Evolutionary conservation across 805 yeast species (phyloP).

Genomic region (Jamesozyma jinghongensis): DNA sequence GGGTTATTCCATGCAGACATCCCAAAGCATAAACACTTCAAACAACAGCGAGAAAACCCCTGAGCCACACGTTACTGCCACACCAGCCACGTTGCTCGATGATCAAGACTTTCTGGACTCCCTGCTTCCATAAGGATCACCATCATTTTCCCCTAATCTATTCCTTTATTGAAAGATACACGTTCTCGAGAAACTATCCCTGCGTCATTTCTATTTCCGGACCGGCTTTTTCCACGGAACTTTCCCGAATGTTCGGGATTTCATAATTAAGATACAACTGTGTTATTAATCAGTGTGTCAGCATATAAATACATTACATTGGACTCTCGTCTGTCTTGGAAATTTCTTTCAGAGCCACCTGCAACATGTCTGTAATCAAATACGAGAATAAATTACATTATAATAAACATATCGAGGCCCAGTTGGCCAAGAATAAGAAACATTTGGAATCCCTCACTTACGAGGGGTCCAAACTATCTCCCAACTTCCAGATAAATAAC

Average conservation of each 20-base stretch:
- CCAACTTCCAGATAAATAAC: constrained; percentile 18
- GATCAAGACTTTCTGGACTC: constrained; percentile 25
- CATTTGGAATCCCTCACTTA: constrained; percentile 25
- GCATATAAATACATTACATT: no score
- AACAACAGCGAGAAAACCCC: no score
- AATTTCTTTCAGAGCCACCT: no score
- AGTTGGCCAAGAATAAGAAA: constrained; percentile 18
- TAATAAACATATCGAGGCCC: constrained; percentile 8
- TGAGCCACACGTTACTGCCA: constrained; percentile 5
- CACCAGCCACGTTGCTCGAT: constrained; percentile 15
- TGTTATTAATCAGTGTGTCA: no score
- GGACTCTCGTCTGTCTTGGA: no score
- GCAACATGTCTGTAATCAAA: background rate
- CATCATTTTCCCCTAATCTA: background rate
- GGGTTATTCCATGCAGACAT: no score
- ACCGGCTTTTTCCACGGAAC: no score
- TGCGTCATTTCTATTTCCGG: no score
- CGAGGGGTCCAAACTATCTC: constrained; percentile 21
- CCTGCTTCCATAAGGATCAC: constrained; percentile 9
- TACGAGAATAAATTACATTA: constrained; percentile 1
- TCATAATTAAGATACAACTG: no score
- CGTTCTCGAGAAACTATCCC: background rate
- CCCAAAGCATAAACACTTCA: no score
- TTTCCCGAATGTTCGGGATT: no score
- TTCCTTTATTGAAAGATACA: no score